Percentiles rank a stretch among this genome's conserved stretches.
phyloP scores from a whole-genome alignment of 1,284 basidiomycete genomes.

The Bjerkandera adusta region DNA sequence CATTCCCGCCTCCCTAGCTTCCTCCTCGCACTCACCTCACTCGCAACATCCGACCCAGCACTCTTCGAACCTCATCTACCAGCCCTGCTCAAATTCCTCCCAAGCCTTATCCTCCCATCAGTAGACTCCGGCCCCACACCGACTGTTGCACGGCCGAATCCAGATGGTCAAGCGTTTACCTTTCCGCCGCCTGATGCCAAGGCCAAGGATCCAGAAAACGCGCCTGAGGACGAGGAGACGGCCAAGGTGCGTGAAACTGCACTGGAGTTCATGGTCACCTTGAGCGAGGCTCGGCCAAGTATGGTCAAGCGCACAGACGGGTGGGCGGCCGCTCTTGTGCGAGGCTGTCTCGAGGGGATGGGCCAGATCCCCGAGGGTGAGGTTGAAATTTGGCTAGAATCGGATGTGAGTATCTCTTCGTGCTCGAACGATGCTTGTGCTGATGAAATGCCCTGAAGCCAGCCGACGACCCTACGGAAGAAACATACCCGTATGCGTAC shows the following conservation, averaged over 20 bases:
- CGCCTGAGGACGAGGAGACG: constrained; percentile 46
- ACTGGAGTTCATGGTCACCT: constrained; percentile 75
- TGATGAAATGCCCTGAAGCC: constrained; percentile 41
- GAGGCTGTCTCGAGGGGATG: constrained; percentile 79
- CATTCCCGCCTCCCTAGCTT: constrained; percentile 58
- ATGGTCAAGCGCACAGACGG: constrained; percentile 67
- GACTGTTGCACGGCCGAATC: constrained; percentile 66
- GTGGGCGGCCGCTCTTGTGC: constrained; percentile 66
- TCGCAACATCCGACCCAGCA: constrained; percentile 61
- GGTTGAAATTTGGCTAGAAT: constrained; percentile 63
- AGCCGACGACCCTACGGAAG: constrained; percentile 68
- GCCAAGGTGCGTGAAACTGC: constrained; percentile 62
- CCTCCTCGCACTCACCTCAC: constrained; percentile 67
- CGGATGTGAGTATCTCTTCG: constrained; percentile 53
- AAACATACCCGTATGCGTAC: constrained; percentile 69
- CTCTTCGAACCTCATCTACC: constrained; percentile 69
- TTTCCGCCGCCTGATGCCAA: constrained; percentile 47
- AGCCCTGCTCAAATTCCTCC: constrained; percentile 63
- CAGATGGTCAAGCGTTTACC: constrained; percentile 43
- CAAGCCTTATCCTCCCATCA: constrained; percentile 57
- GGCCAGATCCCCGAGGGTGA: constrained; percentile 67
- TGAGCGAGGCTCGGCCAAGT: constrained; percentile 63
- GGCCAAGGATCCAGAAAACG: constrained; percentile 23
- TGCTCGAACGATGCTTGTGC: background rate
- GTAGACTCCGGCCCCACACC: constrained; percentile 74